Evolutionary conservation across 352 stramenopile genomes (phyloP), one percentile per base, ranked within the genome.

Genomic region (Aphanomyces invadans): DNA sequence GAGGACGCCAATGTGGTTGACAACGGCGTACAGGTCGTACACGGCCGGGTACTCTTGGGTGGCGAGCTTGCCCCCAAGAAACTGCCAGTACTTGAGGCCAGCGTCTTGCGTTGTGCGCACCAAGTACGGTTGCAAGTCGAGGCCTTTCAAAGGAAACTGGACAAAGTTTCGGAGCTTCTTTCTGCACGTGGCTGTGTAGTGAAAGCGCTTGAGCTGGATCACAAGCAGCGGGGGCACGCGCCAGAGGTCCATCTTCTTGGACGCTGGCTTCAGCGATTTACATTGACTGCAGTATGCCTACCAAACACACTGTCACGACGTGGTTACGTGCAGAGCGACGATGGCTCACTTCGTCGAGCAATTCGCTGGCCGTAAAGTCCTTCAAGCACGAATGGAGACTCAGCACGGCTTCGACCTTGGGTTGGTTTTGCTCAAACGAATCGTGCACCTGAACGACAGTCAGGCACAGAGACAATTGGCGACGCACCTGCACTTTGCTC

Each of bases 201-300:
- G 97, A 71, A 99, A 99, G 17, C 97, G 90, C 73, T 99, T 99
- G n/a, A 99, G 79, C 46, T 99, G 97, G 62, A 99, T 98, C n/a
- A 99, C 96, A 3, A 99, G 78, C 48, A 99, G 73, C 0, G 96
- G 96, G 33, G 97, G 97, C 44, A 99, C 73, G 25, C 96, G 85
- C 96, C 96, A 99, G 0, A 99, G 73, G 69, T 98, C 94, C 84
- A 99, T 98, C 36, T 93, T 95, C 72, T 98, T 98, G 10, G 88
- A 98, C 71, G 81, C 81, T 72, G 91, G 76, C 75, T 93, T 78
- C 82, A 96, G 79, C 73, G 97, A 80, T 78, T 97, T 77, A 77
- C 85, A 94, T 10, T 81, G 80, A 1, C 85, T 81, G 31, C 85
- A 94, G 48, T 86, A 94, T 1, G 85, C 85, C 60, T 67, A 57